Conservation (phyloP, 2,329 filamentous ascomycete genomes). For the Aspergillus tamarii region DNA sequence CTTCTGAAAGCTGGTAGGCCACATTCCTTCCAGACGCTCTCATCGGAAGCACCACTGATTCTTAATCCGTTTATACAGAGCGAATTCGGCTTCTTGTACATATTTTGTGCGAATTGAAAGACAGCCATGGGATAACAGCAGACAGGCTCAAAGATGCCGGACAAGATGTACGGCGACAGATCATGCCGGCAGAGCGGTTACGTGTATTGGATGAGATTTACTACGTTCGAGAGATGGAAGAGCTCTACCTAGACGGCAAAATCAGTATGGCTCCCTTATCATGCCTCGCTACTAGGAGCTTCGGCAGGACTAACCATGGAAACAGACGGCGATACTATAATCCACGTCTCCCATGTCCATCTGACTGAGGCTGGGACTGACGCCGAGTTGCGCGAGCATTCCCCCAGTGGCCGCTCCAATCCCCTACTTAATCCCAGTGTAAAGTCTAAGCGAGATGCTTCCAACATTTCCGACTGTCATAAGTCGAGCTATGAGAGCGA, state of each 20-base stretch:
- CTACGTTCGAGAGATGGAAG: conserved; percentile 42
- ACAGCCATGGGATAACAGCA: conserved; percentile 40
- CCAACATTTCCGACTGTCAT: conserved; percentile 5
- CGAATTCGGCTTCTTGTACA: conserved; percentile 44
- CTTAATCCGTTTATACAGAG: conserved; percentile 27
- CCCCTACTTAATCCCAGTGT: conserved; percentile 10
- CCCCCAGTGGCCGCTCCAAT: conserved; percentile 1
- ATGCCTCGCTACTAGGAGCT: not conserved
- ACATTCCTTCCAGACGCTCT: not conserved
- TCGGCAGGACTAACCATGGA: conserved; percentile 7
- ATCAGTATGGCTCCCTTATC: conserved; percentile 33
- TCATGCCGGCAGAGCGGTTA: conserved; percentile 38
- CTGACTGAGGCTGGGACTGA: conserved; percentile 26
- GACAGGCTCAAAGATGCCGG: conserved; percentile 44
- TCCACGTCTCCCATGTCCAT: conserved; percentile 35
- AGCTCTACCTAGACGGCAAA: conserved; percentile 40
- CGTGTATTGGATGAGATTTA: conserved; percentile 47
- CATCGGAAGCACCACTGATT: not conserved
- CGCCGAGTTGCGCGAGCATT: conserved; percentile 18
- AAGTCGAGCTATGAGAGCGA: not conserved
- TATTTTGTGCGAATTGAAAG: conserved; percentile 42
- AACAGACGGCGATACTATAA: conserved; percentile 31
- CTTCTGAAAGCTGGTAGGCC: conserved; percentile 44
- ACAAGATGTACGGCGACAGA: conserved; percentile 43
- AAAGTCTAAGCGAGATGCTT: conserved; percentile 10